Conservation (phyloP, 2,329 filamentous ascomycete species). For the Neofusicoccum parvum region DNA sequence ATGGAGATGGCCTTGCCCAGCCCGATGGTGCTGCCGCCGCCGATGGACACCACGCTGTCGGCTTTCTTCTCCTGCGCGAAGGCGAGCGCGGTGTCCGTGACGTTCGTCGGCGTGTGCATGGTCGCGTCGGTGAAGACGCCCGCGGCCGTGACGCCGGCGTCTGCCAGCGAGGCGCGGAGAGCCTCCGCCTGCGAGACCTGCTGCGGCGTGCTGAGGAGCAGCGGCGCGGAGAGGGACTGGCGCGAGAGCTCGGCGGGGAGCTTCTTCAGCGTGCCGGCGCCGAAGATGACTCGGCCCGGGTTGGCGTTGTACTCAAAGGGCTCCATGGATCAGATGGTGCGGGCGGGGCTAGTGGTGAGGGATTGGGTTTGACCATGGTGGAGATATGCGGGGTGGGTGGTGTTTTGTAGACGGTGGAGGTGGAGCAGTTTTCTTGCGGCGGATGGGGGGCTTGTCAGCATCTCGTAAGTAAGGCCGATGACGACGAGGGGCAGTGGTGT, state of each 20-base stretch:
- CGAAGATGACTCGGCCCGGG: constrained; percentile 59
- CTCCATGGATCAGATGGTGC: constrained; percentile 42
- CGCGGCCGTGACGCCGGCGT: constrained; percentile 40
- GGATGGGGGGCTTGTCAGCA: too few species aligned
- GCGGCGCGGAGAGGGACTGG: constrained; percentile 52
- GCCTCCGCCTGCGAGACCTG: constrained; percentile 51
- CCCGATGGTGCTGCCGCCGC: constrained; percentile 64
- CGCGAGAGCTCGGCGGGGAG: constrained; percentile 47
- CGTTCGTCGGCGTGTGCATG: constrained; percentile 63
- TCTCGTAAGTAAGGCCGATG: not conserved
- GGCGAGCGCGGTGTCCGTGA: constrained; percentile 60
- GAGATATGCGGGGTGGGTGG: not conserved
- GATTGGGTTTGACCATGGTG: not conserved
- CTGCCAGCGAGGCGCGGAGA: constrained; percentile 49
- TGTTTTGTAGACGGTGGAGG: not conserved
- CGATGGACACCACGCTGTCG: constrained; percentile 62
- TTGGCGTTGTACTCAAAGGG: constrained; percentile 59
- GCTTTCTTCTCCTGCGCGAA: constrained; percentile 49
- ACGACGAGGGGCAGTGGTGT: not conserved
- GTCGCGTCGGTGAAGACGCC: constrained; percentile 59
- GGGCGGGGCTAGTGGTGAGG: not conserved
- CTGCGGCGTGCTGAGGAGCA: constrained; percentile 60
- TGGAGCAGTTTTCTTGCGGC: not conserved
- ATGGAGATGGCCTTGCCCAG: constrained; percentile 47
- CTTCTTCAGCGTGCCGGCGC: constrained; percentile 55